These are phyloP conservation scores for Podospora appendiculata DNA, from an alignment of 495 filamentous ascomycete species.

Conservation along the genomic window DNA sequence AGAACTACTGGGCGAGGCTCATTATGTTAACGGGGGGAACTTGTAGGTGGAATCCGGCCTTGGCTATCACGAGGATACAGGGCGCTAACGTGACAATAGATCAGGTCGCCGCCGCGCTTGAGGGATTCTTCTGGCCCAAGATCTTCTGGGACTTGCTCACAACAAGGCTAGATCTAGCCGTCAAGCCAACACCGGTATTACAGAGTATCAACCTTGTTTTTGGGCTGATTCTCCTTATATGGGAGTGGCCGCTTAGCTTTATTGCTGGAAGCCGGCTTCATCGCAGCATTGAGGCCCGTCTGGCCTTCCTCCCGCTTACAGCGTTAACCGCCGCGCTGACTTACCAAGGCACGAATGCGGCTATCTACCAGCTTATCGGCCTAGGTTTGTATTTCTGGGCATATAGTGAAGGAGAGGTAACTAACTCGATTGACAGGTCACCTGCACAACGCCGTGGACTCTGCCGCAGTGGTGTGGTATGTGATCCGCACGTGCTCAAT, in stretches of 20 bases:
- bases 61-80: no score
- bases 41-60: constrained; percentile 60
- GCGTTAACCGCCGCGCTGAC: constrained; percentile 65
- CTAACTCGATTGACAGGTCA: no score
- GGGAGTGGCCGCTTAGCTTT: constrained; percentile 81
- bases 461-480: no score
- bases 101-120: constrained; percentile 75
- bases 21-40: constrained; percentile 78
- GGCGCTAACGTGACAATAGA: constrained; percentile 30
- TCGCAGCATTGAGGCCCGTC: constrained; percentile 75
- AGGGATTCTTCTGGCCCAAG: constrained; percentile 98
- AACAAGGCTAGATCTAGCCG: constrained; percentile 77
- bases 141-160: constrained; percentile 97
- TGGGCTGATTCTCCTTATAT: constrained; percentile 69
- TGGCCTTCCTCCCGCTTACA: constrained; percentile 75
- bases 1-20: constrained; percentile 96
- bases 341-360: constrained; percentile 90
- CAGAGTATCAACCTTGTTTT: constrained; percentile 92
- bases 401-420: constrained; percentile 92
- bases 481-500: no score
- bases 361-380: constrained; percentile 85
- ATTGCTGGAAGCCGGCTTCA: constrained; percentile 65
- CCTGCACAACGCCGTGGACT: no score
- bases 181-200: constrained; percentile 80
- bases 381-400: constrained; percentile 92